Conservation (phyloP, 1,284 basidiomycete genomes). For the Microbotryum scabiosae region DNA sequence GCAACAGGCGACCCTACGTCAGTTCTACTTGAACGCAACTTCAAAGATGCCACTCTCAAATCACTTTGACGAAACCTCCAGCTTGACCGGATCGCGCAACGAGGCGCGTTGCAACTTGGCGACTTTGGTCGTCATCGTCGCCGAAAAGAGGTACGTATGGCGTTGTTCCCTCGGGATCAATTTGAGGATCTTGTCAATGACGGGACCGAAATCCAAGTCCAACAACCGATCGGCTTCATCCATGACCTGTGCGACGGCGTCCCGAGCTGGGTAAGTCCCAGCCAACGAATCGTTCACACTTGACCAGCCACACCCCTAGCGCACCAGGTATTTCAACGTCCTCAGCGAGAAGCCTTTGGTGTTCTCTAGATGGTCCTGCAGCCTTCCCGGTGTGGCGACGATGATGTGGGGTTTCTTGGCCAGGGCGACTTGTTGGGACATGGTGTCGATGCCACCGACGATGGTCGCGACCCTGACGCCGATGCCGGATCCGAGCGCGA, state of each 20-base stretch:
- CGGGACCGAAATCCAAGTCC: conserved; percentile 95
- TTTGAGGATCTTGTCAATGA: conserved; percentile 95
- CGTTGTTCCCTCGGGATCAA: conserved; percentile 81
- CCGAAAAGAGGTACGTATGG: conserved; percentile 93
- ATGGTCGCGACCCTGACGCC: conserved; percentile 86
- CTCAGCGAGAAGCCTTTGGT: conserved; percentile 95
- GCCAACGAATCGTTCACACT: background rate
- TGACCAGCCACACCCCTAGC: conserved; percentile 32
- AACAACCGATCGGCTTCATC: conserved; percentile 96
- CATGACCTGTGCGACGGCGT: conserved; percentile 55
- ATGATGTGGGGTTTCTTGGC: conserved; percentile 91
- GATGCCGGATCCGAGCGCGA: conserved; percentile 84
- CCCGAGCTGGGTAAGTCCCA: background rate
- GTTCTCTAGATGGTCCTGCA: conserved; percentile 93
- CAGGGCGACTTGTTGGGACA: conserved; percentile 84
- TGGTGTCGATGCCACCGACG: conserved; percentile 92
- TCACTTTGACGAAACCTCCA: conserved; percentile 88
- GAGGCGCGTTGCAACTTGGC: conserved; percentile 95
- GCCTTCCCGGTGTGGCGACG: conserved; percentile 92
- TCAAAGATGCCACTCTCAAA: background rate
- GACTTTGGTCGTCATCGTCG: conserved; percentile 99
- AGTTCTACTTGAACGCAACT: background rate
- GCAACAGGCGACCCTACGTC: background rate
- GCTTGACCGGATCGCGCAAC: conserved; percentile 84
- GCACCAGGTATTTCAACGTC: conserved; percentile 77